phyloP scores from a whole-genome alignment of 108 stramenopile genomes.

The Cylindrotheca closterium region DNA sequence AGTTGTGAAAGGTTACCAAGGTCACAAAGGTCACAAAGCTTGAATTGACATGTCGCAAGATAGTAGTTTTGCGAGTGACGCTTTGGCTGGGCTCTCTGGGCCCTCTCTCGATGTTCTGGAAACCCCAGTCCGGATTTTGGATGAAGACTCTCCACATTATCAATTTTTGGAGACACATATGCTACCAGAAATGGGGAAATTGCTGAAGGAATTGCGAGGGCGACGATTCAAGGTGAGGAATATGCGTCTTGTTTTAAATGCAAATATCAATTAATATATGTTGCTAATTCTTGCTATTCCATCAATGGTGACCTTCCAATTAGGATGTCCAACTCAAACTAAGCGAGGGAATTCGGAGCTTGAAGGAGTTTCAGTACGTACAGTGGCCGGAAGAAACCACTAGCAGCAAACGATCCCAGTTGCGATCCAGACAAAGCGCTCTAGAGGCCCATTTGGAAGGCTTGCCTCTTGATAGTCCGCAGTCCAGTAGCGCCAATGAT shows the following conservation, averaged over 20 bases:
- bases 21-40: too few relatives aligned
- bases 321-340: conserved; percentile 27
- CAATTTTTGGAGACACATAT: conserved; percentile 16
- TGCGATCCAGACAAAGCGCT: too few relatives aligned
- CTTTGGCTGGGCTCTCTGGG: not conserved
- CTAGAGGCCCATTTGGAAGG: too few relatives aligned
- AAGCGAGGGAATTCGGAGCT: conserved; percentile 4
- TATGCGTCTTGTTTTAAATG: too few relatives aligned
- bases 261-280: too few relatives aligned
- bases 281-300: too few relatives aligned
- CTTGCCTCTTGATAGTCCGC: too few relatives aligned
- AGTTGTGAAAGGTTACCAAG: too few relatives aligned
- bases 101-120: too few relatives aligned
- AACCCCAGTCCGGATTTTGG: too few relatives aligned
- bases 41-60: too few relatives aligned
- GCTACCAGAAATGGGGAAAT: conserved; percentile 15
- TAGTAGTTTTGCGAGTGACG: not conserved
- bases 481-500: not conserved
- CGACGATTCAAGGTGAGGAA: conserved; percentile 26
- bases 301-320: too few relatives aligned
- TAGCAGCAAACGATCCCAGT: conserved; percentile 12
- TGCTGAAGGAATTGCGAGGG: conserved; percentile 32
- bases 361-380: conserved; percentile 21
- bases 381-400: conserved; percentile 23
- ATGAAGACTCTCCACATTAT: conserved; percentile 1